These are phyloP conservation scores for Lyophyllum atratum DNA, from an alignment of 768 basidiomycete genomes.

Conservation along the genomic window DNA sequence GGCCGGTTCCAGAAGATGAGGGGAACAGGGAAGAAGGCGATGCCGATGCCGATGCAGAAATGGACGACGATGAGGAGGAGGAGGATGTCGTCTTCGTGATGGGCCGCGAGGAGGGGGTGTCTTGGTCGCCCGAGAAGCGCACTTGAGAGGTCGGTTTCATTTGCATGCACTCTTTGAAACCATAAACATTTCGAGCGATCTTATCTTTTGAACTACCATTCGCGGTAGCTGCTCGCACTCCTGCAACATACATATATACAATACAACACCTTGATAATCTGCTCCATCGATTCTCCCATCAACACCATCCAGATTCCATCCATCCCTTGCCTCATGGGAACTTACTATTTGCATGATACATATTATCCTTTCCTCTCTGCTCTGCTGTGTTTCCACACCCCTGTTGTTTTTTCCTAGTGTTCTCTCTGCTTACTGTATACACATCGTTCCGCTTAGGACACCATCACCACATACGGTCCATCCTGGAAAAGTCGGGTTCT, in stretches of 20 bases:
- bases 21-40: slow-evolving; percentile 24
- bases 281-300: neutral
- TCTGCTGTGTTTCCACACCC: neutral
- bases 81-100: slow-evolving; percentile 79
- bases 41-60: slow-evolving; percentile 40
- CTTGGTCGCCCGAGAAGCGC: slow-evolving; percentile 32
- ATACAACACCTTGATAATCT: slow-evolving; percentile 9
- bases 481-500: neutral
- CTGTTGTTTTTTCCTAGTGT: neutral
- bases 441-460: neutral
- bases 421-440: neutral
- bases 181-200: slow-evolving; percentile 1
- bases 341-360: slow-evolving; percentile 8
- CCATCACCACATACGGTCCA: neutral
- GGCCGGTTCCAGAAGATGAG: neutral
- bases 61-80: slow-evolving; percentile 61
- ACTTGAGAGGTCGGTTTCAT: slow-evolving; percentile 15
- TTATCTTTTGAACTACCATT: slow-evolving; percentile 10
- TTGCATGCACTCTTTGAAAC: neutral
- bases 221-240: neutral
- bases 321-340: slow-evolving; percentile 2
- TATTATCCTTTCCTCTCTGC: neutral
- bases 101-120: slow-evolving; percentile 37
- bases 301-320: neutral
- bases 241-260: neutral